Evolutionary conservation across 2,329 filamentous ascomycete species (phyloP).

Genomic region (Xylariaceae sp.): DNA sequence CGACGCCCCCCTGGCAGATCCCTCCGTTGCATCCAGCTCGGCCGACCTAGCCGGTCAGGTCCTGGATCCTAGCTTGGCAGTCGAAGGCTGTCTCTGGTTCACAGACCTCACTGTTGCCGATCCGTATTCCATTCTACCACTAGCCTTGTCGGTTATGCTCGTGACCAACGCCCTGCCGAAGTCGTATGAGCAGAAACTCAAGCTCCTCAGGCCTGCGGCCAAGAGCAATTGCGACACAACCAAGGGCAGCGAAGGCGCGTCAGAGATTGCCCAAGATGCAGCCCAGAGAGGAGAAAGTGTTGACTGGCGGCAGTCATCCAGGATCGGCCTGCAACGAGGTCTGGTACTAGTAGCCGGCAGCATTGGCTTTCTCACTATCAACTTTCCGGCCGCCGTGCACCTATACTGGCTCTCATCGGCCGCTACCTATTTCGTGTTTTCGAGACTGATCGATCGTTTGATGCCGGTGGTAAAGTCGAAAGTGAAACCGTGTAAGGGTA

Average conservation of each 20-base stretch:
- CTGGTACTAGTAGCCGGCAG: conserved; percentile 22
- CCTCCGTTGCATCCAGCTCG: neutral
- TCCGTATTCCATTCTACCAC: conserved; percentile 41
- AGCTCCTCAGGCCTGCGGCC: conserved; percentile 5
- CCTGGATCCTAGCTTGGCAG: conserved; percentile 32
- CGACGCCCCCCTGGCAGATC: too few relatives aligned
- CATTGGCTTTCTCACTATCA: conserved; percentile 29
- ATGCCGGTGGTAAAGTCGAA: conserved; percentile 17
- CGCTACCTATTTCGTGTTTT: neutral
- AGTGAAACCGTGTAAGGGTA: conserved; percentile 13
- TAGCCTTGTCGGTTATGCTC: conserved; percentile 29
- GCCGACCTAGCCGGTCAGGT: conserved; percentile 1
- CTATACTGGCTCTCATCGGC: conserved; percentile 36
- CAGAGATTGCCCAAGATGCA: neutral
- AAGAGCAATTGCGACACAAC: too few relatives aligned
- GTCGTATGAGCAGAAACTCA: conserved; percentile 17
- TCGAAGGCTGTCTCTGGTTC: conserved; percentile 50
- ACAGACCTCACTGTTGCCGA: conserved; percentile 44
- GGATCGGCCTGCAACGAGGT: conserved; percentile 18
- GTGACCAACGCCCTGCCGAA: conserved; percentile 27
- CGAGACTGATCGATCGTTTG: conserved; percentile 1
- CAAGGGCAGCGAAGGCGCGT: neutral
- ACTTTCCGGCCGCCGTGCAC: conserved; percentile 34
- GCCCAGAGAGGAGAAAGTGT: neutral
- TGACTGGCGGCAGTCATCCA: neutral